phyloP scores from a whole-genome alignment of 2,329 filamentous ascomycete genomes.

The Ciborinia camelliae region DNA sequence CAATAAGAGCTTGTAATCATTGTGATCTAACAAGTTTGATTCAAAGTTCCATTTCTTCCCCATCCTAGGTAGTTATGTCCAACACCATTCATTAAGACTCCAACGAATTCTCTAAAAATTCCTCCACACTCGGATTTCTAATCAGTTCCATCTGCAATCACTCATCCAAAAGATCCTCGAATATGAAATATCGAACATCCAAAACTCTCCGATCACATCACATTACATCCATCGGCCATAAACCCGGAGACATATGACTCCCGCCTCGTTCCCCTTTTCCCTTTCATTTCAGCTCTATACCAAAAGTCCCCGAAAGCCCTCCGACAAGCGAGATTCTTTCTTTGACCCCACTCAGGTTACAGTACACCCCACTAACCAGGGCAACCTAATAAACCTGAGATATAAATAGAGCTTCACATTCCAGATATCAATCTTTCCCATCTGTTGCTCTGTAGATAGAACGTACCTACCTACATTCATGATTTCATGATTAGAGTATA shows the following conservation, averaged over 20 bases:
- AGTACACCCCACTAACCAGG: background rate
- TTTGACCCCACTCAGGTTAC: background rate
- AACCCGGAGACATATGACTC: conserved; percentile 20
- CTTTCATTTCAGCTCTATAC: background rate
- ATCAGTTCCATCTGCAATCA: background rate
- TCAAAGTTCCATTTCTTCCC: too few species aligned
- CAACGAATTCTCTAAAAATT: background rate
- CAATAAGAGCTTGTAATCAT: too few species aligned
- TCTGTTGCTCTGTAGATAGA: too few species aligned
- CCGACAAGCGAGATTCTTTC: conserved; percentile 28
- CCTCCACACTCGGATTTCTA: background rate
- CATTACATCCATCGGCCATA: background rate
- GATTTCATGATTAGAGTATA: background rate
- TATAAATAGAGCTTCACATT: background rate
- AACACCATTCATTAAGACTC: background rate
- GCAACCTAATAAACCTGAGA: background rate
- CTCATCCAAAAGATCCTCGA: background rate
- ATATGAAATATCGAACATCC: background rate
- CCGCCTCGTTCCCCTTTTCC: conserved; percentile 9
- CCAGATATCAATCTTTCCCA: background rate
- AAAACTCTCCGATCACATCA: background rate
- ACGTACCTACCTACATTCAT: background rate
- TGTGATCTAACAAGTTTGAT: too few species aligned
- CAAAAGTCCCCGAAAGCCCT: conserved; percentile 29
- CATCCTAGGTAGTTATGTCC: background rate